phyloP scores from a whole-genome alignment of 2,329 filamentous ascomycete species.

The Aspergillus sp. region DNA sequence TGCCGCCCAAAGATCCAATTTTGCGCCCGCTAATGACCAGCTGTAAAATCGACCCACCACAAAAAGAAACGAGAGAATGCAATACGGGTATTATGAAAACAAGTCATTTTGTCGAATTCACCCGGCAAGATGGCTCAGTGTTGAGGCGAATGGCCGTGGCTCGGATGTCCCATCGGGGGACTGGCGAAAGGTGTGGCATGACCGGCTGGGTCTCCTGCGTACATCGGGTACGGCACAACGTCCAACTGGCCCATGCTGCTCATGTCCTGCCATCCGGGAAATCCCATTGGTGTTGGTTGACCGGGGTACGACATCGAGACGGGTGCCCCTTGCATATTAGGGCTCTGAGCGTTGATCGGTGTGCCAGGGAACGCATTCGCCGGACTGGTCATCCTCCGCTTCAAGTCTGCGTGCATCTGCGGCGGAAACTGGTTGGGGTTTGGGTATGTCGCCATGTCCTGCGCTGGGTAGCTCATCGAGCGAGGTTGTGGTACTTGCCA shows the following conservation, averaged over 20 bases:
- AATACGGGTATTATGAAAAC: slow-evolving; percentile 2
- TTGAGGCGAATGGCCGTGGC: slow-evolving; percentile 20
- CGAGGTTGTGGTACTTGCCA: slow-evolving; percentile 29
- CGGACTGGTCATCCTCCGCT: slow-evolving; percentile 34
- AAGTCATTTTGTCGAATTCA: slow-evolving; percentile 2
- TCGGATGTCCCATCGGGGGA: slow-evolving; percentile 28
- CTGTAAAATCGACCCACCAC: slow-evolving; percentile 23
- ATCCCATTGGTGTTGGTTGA: slow-evolving; percentile 24
- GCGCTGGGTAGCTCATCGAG: slow-evolving; percentile 31
- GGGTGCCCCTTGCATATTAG: slow-evolving; percentile 20
- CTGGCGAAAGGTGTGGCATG: slow-evolving; percentile 21
- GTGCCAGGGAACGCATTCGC: slow-evolving; percentile 19
- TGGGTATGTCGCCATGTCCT: slow-evolving; percentile 22
- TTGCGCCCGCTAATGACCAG: slow-evolving; percentile 36
- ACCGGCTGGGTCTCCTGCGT: slow-evolving; percentile 19
- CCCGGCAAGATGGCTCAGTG: slow-evolving; percentile 7
- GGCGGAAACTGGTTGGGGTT: slow-evolving; percentile 24
- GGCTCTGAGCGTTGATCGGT: slow-evolving; percentile 19
- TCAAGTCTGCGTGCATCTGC: slow-evolving; percentile 27
- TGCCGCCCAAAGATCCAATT: slow-evolving; percentile 24
- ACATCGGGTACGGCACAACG: slow-evolving; percentile 30
- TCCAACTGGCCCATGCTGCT: slow-evolving; percentile 24
- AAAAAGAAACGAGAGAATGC: slow-evolving; percentile 6
- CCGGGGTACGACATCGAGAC: slow-evolving; percentile 26
- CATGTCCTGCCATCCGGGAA: slow-evolving; percentile 24